phyloP scores from a whole-genome alignment of 768 basidiomycete species.

The Kwoniella sp. region DNA sequence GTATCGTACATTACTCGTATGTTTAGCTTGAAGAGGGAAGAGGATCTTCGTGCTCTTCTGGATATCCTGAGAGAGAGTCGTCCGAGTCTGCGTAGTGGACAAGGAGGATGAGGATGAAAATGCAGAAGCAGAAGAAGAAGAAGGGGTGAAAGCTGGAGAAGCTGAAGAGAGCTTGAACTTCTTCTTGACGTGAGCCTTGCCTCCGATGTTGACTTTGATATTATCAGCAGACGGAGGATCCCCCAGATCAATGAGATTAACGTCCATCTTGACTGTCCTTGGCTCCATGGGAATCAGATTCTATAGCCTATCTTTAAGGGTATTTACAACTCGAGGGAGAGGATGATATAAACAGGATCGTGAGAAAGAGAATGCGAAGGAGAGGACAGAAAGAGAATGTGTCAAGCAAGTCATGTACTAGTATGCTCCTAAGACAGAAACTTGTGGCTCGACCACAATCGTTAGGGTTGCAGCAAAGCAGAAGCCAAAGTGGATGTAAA shows the following conservation, averaged over 20 bases:
- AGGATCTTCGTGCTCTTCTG: not conserved
- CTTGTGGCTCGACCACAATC: too few relatives aligned
- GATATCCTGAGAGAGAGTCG: not conserved
- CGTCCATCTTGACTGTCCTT: not conserved
- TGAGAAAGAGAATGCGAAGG: slow-evolving; percentile 3
- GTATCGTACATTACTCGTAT: not conserved
- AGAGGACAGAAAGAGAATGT: slow-evolving; percentile 5
- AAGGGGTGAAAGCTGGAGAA: not conserved
- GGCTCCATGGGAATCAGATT: not conserved
- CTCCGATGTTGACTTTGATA: not conserved
- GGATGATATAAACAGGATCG: not conserved
- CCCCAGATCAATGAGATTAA: not conserved
- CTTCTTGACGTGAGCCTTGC: not conserved
- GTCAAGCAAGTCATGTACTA: too few relatives aligned
- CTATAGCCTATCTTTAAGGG: not conserved
- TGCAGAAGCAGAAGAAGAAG: too few relatives aligned
- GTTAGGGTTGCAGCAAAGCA: too few relatives aligned
- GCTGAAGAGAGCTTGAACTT: not conserved
- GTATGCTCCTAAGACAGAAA: too few relatives aligned
- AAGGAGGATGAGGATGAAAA: too few relatives aligned
- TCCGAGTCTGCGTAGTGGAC: too few relatives aligned
- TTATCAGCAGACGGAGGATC: not conserved
- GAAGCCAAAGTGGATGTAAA: slow-evolving; percentile 9
- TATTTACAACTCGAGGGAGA: slow-evolving; percentile 1
- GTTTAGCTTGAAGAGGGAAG: not conserved